Base-by-base conservation (phyloP, 148 eudicot species). In the Persicaria maculosa region DNA sequence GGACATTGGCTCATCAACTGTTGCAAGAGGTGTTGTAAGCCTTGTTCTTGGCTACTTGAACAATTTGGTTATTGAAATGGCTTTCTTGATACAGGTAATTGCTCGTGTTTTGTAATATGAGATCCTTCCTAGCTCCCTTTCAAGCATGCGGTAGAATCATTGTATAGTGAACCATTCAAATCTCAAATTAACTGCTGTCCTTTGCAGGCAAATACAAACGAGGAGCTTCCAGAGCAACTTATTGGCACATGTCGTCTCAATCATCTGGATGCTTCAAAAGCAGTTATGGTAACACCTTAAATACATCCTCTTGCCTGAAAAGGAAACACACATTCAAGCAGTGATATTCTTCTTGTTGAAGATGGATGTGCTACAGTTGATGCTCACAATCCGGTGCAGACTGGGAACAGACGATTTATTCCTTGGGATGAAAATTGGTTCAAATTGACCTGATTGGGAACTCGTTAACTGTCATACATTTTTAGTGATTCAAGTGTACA, bases 221-320 rank as follows among this genome's bases (percentile, higher is more conserved):
- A 89, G 14, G 93, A 89, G 74, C 89, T 89, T 22, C 91, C 91
- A 0, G 91, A 89, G 73, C 79, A 84, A 72, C 91, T 89, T 71
- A 81, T 89, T 31, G 89, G 91, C n/a, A 87, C 88, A 14, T 89
- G 93, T 68, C 91, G 89, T 54, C 85, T 89, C 47, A 87, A 86
- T 83, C 88, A 89, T 78, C 78, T 89, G 36, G 91, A 89, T 68
- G 86, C 80, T 11, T 76, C 88, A 19, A 87, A 87, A 75, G 84
- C 91, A 11, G 80, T 89, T 53, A 43, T n/a, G 19, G 78, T 84
- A 59, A 83, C 84, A 31, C 77, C 75, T 22, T 64, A 64, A 62
- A 57, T 31, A 64, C 69, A 9, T 14, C 25, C 17, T 64, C 62
- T 57, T 17, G 40, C 69, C 40, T 64, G 4, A 31, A 64, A 64